Evolutionary conservation across 139 green algal genomes (phyloP), one percentile per base, ranked within the genome.

Genomic region (Chlorella ohadii): DNA sequence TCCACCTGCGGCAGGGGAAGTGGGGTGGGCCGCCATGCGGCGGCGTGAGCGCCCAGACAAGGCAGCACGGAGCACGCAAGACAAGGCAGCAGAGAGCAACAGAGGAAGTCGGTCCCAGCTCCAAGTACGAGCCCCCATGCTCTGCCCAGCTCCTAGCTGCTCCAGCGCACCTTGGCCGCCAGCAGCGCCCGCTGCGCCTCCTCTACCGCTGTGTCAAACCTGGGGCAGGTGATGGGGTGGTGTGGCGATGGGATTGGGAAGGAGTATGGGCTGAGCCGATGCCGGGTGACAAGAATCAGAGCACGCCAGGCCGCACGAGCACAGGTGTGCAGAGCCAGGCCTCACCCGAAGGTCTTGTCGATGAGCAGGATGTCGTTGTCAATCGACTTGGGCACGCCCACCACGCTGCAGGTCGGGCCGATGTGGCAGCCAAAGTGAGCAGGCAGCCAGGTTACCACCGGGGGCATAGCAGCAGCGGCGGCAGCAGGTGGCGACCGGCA

Each of bases 351-450:
- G 38, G 83, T 82, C 59, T 86, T 86, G 87, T 93, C 90, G 51
- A 96, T 95, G 63, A 97, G 83, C 56, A 90, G 63, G 68, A 99
- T 99, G 91, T 99, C 97, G 76, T 99, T 99, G 87, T 99, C 97
- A 39, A 99, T 99, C 51, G 94, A 98, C 90, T 99, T 99, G 57
- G 97, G 97, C 59, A 99, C 92, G 31, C 93, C 96, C n/a, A 97
- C 88, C 33, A 98, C 93, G 1, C 82, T 82, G 88, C 95, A 97
- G 12, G 89, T 71, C 86, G 44, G 44, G 44, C 44, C 6, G 7
- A 51, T 51, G 44, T 51, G 44, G 44, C 44, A 51, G 44, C 44
- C 44, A 51, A 16, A 55, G 76, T 5, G n/a, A 22, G 34, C 16
- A 31, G 64, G 39, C 28, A 16, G 56, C 61, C n/a, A n/a, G n/a